Evolutionary conservation across 2,329 filamentous ascomycete genomes (phyloP), one percentile per base, ranked within the genome.

Genomic region (Pyrenophora tritici-repentis): DNA sequence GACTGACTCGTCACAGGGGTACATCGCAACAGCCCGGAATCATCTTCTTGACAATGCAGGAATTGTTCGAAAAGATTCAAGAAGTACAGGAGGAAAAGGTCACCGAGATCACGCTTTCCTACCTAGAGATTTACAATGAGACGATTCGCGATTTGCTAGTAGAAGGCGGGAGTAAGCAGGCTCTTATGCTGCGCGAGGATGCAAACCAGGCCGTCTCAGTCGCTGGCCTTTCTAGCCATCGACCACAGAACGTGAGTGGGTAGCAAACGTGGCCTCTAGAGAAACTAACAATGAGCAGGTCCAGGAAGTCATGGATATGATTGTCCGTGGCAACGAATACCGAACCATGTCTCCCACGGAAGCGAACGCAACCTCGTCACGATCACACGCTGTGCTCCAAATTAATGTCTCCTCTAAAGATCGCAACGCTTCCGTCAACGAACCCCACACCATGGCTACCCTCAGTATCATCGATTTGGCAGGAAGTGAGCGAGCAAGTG

Each of bases 41-140:
- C 67, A 99, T 99, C 72, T 99, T 97, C 76, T 78, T 99, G 65
- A 97, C 94, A 1, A 99, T 99, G 92, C 93, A 97, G 75, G 94
- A 99, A 75, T 80, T 99, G 18, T 99, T 99, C 68, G 94, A 99
- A 77, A 90, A 93, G 74, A 96, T 99, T 61, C 79, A 81, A n/a
- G 94, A 97, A 49, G 78, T 90, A 46, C 87, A 87, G 56, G 86
- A 89, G 50, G 91, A 96, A 54, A 97, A 97, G 75, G 81, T 86
- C 22, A 94, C 91, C 3, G 94, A 97, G 67, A 80, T 99, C 46
- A 91, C 92, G 0, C 83, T 99, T 13, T 97, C 92, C 0, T 99
- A 97, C 68, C 82, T 99, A 32, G 94, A 99, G 72, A 99, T 99
- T 58, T 99, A 99, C 81, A 99, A 99, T 72, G 94, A 99, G 78